A percentile compares a stretch with the other conserved stretches of the same genome.
These are phyloP conservation scores for Sextonia rubra DNA, from an alignment of 164 flowering plant species.

Conservation along the genomic window DNA sequence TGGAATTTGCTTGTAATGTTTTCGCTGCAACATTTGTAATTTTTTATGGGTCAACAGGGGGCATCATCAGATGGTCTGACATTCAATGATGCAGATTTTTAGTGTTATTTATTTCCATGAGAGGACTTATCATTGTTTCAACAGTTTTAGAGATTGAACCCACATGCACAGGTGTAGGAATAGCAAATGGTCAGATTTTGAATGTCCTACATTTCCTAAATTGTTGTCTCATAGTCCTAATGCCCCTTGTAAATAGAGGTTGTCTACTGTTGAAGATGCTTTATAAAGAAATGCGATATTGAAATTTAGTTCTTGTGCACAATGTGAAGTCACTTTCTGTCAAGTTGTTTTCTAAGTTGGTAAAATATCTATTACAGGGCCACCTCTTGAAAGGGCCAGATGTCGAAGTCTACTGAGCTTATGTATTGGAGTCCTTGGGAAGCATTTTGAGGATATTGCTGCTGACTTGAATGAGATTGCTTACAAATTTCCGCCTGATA, in stretches of 20 bases:
- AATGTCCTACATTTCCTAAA: neutral
- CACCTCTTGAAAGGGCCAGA: slow-evolving; percentile 24
- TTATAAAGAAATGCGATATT: neutral
- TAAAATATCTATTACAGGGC: slow-evolving; percentile 26
- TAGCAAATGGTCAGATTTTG: neutral
- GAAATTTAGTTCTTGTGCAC: neutral
- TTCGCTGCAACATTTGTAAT: too few species aligned
- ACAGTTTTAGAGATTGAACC: neutral
- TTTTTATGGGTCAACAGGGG: too few species aligned
- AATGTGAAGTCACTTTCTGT: neutral
- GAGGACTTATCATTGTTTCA: neutral
- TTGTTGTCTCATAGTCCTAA: neutral
- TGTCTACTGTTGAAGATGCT: neutral
- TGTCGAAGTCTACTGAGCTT: slow-evolving; percentile 51
- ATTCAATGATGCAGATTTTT: neutral
- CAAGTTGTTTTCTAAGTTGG: too few species aligned
- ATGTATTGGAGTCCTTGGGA: slow-evolving; percentile 74
- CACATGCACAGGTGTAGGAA: neutral
- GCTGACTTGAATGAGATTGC: slow-evolving; percentile 56
- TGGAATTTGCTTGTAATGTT: too few species aligned
- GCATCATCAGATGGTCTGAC: neutral
- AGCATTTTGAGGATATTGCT: slow-evolving; percentile 74
- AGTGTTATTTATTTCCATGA: neutral
- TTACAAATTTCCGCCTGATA: slow-evolving; percentile 52
- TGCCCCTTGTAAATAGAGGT: neutral